A percentile compares a stretch with the other conserved stretches of the same genome.
These are phyloP conservation scores for Rhizopus delemar DNA, from an alignment of 371 early-diverging fungal genomes.

Conservation along the genomic window DNA sequence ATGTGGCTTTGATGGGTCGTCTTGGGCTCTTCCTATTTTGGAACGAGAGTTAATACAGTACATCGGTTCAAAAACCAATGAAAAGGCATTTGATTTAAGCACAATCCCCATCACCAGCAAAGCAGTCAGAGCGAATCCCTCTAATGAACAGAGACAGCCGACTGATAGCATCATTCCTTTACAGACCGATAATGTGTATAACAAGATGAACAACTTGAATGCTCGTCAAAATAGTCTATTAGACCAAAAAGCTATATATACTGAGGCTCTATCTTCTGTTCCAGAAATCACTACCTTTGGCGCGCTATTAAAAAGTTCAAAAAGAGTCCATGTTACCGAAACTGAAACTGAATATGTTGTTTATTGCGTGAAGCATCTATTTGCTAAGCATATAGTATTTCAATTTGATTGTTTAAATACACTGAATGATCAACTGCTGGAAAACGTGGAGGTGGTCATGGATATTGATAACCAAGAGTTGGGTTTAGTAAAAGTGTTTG, in stretches of 20 bases:
- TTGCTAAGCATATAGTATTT: constrained; percentile 84
- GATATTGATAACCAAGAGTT: constrained; percentile 49
- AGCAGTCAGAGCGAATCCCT: constrained; percentile 39
- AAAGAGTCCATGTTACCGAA: constrained; percentile 85
- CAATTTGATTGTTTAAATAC: constrained; percentile 95
- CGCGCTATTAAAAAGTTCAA: constrained; percentile 78
- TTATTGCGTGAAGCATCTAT: constrained; percentile 86
- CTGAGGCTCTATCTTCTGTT: constrained; percentile 70
- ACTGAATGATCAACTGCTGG: constrained; percentile 84
- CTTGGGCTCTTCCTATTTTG: constrained; percentile 80
- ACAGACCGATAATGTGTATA: neutral
- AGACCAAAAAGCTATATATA: constrained; percentile 64
- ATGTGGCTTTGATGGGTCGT: constrained; percentile 69
- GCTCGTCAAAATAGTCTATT: no score
- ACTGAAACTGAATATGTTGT: constrained; percentile 94
- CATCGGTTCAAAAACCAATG: constrained; percentile 63
- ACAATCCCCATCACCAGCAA: constrained; percentile 77
- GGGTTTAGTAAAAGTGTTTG: constrained; percentile 52
- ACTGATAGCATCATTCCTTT: neutral
- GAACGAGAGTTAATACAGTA: constrained; percentile 85
- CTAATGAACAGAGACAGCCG: constrained; percentile 19
- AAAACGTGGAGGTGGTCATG: constrained; percentile 86
- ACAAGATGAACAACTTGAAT: neutral
- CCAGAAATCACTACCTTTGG: constrained; percentile 83
- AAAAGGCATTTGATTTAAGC: constrained; percentile 73